A percentile compares a stretch with the other conserved stretches of the same genome.
These are phyloP conservation scores for Lecanicillium sp. DNA, from an alignment of 2,329 filamentous ascomycete species.

Conservation along the genomic window DNA sequence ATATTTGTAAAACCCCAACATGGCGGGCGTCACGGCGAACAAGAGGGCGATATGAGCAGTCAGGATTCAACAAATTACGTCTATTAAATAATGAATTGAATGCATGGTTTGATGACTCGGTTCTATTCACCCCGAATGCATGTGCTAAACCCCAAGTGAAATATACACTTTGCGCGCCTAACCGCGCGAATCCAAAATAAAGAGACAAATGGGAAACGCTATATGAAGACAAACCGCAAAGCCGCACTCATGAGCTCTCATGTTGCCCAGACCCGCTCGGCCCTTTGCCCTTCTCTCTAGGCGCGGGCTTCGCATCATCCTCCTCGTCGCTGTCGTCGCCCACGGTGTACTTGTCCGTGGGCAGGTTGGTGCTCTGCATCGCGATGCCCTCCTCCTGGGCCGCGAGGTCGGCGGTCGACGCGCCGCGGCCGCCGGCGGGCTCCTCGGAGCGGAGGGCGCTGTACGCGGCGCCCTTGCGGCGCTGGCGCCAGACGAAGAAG, in stretches of 20 bases:
- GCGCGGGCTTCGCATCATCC: slow-evolving; percentile 24
- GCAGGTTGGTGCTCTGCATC: slow-evolving; percentile 23
- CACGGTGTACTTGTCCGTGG: slow-evolving; percentile 48
- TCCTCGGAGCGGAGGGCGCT: slow-evolving; percentile 40
- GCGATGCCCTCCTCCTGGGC: slow-evolving; percentile 18
- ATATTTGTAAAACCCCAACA: too few species aligned
- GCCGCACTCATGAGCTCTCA: neutral
- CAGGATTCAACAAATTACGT: too few species aligned
- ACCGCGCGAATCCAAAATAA: too few species aligned
- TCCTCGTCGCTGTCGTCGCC: slow-evolving; percentile 53
- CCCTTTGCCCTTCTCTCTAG: slow-evolving; percentile 10
- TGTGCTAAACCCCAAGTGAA: too few species aligned
- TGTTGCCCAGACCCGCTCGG: neutral
- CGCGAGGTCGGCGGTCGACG: slow-evolving; percentile 31
- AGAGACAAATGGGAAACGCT: too few species aligned
- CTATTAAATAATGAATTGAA: too few species aligned
- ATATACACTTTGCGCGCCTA: too few species aligned
- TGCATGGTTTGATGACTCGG: too few species aligned
- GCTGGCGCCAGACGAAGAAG: slow-evolving; percentile 61
- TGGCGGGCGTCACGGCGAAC: too few species aligned
- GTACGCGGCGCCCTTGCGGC: slow-evolving; percentile 51
- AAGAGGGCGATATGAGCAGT: too few species aligned
- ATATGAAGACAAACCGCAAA: too few species aligned
- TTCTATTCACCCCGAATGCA: too few species aligned
- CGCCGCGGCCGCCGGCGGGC: slow-evolving; percentile 26